Evolutionary conservation across 768 basidiomycete species (phyloP).

Genomic region (Fibroporia radiculosa): DNA sequence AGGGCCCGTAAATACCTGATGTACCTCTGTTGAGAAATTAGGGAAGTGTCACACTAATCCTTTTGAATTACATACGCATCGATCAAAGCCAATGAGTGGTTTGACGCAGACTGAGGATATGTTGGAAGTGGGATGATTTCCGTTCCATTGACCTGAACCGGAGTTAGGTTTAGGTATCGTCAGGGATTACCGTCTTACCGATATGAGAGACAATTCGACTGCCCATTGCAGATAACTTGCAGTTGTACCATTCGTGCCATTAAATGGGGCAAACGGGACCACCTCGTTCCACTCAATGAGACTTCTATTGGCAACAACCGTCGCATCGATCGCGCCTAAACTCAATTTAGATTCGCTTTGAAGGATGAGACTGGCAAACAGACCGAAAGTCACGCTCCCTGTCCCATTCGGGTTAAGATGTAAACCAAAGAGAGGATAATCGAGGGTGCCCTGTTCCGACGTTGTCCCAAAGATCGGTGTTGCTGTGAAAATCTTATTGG

Average conservation of each 20-base stretch:
- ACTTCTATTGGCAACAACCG: slow-evolving; percentile 53
- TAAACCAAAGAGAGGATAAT: slow-evolving; percentile 74
- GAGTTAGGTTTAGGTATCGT: background rate
- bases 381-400: slow-evolving; percentile 63
- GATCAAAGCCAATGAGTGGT: slow-evolving; percentile 57
- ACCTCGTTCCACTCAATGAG: slow-evolving; percentile 69
- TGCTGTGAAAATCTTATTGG: slow-evolving; percentile 29
- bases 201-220: slow-evolving; percentile 48
- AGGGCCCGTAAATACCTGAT: slow-evolving; percentile 68
- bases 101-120: slow-evolving; percentile 48
- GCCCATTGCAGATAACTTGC: slow-evolving; percentile 77
- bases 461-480: slow-evolving; percentile 61
- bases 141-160: slow-evolving; percentile 47
- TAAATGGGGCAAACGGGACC: slow-evolving; percentile 61
- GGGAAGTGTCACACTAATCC: slow-evolving; percentile 69
- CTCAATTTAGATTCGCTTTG: background rate
- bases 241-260: slow-evolving; percentile 40
- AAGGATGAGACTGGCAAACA: slow-evolving; percentile 7
- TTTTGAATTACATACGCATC: slow-evolving; percentile 54
- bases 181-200: slow-evolving; percentile 30
- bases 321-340: slow-evolving; percentile 67
- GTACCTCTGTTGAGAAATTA: slow-evolving; percentile 43
- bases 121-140: slow-evolving; percentile 49
- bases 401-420: slow-evolving; percentile 50
- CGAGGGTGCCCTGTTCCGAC: slow-evolving; percentile 53